Evolutionary conservation across 495 filamentous ascomycete genomes (phyloP).

Genomic region (Pseudoneurospora amorphoporcata): DNA sequence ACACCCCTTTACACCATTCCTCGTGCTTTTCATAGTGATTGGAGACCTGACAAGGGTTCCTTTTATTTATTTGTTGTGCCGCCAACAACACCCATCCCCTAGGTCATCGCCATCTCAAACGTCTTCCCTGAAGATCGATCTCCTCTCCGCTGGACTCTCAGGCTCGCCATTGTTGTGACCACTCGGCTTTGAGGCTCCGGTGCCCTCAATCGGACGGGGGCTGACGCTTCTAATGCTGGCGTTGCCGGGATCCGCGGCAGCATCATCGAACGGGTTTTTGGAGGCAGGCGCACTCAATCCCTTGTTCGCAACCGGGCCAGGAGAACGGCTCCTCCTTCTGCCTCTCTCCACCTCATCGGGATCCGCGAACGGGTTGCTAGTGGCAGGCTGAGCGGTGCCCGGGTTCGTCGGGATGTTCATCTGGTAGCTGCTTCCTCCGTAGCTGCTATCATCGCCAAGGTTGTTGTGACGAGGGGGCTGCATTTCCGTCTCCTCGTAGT

Average conservation of each 20-base stretch:
- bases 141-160: conserved; percentile 35
- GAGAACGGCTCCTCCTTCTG: conserved; percentile 21
- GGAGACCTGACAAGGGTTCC: background rate
- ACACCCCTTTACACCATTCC: background rate
- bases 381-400: background rate
- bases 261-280: conserved; percentile 46
- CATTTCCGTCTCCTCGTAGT: conserved; percentile 58
- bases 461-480: conserved; percentile 15
- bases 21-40: background rate
- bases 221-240: conserved; percentile 47
- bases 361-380: background rate
- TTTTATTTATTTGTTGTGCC: background rate
- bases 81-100: background rate
- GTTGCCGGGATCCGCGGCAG: conserved; percentile 42
- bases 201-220: conserved; percentile 38
- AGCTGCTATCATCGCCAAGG: conserved; percentile 2
- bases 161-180: background rate
- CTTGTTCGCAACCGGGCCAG: conserved; percentile 6
- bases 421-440: conserved; percentile 25
- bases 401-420: conserved; percentile 30
- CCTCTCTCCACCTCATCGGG: conserved; percentile 22
- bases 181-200: background rate
- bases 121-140: conserved; percentile 41
- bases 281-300: background rate
- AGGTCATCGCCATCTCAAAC: conserved; percentile 20